phyloP scores from a whole-genome alignment of 257 asterid species.

The Lycium ferocissimum region DNA sequence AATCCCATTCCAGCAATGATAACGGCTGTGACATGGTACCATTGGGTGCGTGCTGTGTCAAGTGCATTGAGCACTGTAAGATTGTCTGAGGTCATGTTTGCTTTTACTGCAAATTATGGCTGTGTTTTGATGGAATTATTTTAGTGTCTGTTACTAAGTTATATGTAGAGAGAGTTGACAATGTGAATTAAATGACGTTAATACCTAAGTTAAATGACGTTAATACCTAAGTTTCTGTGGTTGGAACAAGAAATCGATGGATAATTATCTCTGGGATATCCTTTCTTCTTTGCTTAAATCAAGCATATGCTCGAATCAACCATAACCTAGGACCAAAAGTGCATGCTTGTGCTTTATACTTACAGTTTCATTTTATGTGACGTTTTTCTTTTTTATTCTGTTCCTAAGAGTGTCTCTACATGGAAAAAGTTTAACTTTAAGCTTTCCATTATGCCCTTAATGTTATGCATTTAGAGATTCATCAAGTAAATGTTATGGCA shows the following conservation, averaged over 20 bases:
- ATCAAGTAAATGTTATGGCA: no score
- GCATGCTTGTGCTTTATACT: neutral
- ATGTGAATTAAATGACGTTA: neutral
- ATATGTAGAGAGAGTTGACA: neutral
- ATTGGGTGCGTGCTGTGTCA: constrained; percentile 65
- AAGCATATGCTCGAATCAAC: neutral
- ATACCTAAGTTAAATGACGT: constrained; percentile 7
- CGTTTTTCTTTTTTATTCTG: no score
- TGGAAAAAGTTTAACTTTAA: no score
- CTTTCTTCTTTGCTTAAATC: constrained; percentile 13
- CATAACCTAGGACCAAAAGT: neutral
- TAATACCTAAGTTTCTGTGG: neutral
- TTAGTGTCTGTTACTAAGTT: no score
- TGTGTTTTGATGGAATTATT: neutral
- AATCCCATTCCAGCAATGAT: constrained; percentile 74
- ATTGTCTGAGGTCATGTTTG: constrained; percentile 48
- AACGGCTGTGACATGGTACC: constrained; percentile 70
- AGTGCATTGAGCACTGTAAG: constrained; percentile 67
- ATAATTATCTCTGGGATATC: neutral
- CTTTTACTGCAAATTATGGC: neutral
- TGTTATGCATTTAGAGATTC: no score
- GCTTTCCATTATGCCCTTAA: no score
- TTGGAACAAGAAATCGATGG: neutral
- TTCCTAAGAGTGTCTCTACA: no score
- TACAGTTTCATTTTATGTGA: no score